These are phyloP conservation scores for Alternaria metachromatica DNA, from an alignment of 2,329 filamentous ascomycete genomes.

Conservation along the genomic window DNA sequence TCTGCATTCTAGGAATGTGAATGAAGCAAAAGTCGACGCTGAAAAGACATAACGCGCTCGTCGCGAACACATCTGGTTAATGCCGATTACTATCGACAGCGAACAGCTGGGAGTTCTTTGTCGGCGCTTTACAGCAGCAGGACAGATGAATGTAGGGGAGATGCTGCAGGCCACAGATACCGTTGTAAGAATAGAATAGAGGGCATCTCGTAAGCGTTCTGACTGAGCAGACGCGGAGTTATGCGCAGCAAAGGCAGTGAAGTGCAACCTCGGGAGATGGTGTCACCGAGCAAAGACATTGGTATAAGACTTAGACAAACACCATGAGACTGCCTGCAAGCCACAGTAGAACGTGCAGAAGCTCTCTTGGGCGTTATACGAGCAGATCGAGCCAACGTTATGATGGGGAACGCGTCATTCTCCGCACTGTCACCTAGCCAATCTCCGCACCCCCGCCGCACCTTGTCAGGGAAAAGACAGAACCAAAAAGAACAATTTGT, in stretches of 20 bases:
- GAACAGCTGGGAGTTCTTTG: neutral
- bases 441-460: neutral
- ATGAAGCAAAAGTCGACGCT: neutral
- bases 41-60: neutral
- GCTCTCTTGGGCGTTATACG: neutral
- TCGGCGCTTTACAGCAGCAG: neutral
- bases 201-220: neutral
- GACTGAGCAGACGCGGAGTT: neutral
- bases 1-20: neutral
- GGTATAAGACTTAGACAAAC: no score
- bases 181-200: neutral
- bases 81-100: neutral
- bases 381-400: neutral
- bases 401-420: neutral
- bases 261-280: neutral
- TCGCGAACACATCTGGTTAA: neutral
- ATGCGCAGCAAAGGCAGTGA: neutral
- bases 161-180: neutral
- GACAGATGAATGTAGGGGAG: neutral
- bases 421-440: neutral
- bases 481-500: neutral
- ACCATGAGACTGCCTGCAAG: neutral
- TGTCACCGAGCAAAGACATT: neutral
- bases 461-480: neutral
- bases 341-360: fast-evolving